phyloP scores from a whole-genome alignment of 2,329 filamentous ascomycete species.

The Diaporthe citrichinensis region DNA sequence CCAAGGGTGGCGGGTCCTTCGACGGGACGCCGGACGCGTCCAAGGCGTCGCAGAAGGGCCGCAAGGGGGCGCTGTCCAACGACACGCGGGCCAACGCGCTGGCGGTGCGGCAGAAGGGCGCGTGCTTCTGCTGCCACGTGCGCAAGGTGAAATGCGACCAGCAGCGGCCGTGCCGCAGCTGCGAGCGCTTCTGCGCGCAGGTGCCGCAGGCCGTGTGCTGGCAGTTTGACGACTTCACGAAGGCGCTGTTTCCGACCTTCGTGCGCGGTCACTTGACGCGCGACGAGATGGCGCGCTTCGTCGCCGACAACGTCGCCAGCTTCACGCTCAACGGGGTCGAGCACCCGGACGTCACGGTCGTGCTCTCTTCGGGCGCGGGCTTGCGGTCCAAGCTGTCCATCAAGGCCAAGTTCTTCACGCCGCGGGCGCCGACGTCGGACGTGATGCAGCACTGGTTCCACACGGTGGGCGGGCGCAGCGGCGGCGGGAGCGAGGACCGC shows the following conservation, averaged over 20 bases:
- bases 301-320: conserved; percentile 62
- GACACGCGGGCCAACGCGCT: conserved; percentile 69
- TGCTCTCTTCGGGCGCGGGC: conserved; percentile 62
- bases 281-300: conserved; percentile 63
- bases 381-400: conserved; percentile 63
- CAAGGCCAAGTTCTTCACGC: conserved; percentile 66
- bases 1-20: conserved; percentile 62
- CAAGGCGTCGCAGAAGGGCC: conserved; percentile 66
- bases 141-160: conserved; percentile 72
- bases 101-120: conserved; percentile 66
- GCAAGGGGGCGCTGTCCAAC: conserved; percentile 68
- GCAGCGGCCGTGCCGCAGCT: conserved; percentile 69
- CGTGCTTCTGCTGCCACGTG: conserved; percentile 72
- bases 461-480: conserved; percentile 47
- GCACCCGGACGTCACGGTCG: conserved; percentile 56
- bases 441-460: conserved; percentile 67
- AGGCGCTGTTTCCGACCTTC: conserved; percentile 66
- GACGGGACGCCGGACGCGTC: conserved; percentile 67
- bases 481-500: conserved; percentile 11
- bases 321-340: conserved; percentile 60
- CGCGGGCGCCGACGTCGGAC: conserved; percentile 57
- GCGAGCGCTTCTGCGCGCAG: conserved; percentile 64
- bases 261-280: conserved; percentile 65
- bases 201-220: conserved; percentile 71
- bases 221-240: conserved; percentile 70